Evolutionary conservation across 352 stramenopile genomes (phyloP).

Genomic region (Phytophthora cajani): DNA sequence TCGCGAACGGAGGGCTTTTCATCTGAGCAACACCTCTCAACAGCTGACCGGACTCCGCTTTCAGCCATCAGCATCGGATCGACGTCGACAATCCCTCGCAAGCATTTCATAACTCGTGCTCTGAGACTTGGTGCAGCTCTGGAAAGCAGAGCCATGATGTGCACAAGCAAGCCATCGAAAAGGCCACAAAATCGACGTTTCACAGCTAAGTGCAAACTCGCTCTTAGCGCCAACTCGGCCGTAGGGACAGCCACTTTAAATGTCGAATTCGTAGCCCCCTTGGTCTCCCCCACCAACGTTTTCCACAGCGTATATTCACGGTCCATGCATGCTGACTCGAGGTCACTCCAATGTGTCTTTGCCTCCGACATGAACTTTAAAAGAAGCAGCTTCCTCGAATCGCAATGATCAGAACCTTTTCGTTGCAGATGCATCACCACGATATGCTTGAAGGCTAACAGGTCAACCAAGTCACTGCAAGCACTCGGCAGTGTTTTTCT

Average conservation of each 20-base stretch:
- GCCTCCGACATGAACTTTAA: constrained; percentile 58
- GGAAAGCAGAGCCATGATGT: constrained; percentile 82
- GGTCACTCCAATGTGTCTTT: constrained; percentile 8
- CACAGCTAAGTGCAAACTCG: constrained; percentile 58
- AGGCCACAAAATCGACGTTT: constrained; percentile 67
- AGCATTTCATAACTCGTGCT: constrained; percentile 78
- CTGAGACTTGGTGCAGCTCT: constrained; percentile 71
- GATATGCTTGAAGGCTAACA: constrained; percentile 68
- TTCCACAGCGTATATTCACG: constrained; percentile 54
- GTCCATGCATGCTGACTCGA: constrained; percentile 12
- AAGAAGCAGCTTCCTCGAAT: constrained; percentile 64
- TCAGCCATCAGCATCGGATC: constrained; percentile 88
- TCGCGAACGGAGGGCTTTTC: constrained; percentile 83
- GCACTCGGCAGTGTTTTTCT: not conserved
- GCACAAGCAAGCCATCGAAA: constrained; percentile 74
- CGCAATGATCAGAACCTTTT: constrained; percentile 40
- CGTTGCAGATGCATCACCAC: constrained; percentile 62
- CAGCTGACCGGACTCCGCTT: constrained; percentile 53
- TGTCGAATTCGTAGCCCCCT: constrained; percentile 37
- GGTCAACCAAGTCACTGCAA: constrained; percentile 7
- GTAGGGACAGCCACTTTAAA: constrained; percentile 59
- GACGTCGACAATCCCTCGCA: constrained; percentile 81
- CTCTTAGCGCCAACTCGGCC: constrained; percentile 48
- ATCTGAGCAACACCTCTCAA: constrained; percentile 77
- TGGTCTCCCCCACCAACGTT: constrained; percentile 49